A percentile compares a stretch with the other conserved stretches of the same genome.
Evolutionary conservation across 352 stramenopile genomes (phyloP).

Genomic region (Pythium utonaiense): DNA sequence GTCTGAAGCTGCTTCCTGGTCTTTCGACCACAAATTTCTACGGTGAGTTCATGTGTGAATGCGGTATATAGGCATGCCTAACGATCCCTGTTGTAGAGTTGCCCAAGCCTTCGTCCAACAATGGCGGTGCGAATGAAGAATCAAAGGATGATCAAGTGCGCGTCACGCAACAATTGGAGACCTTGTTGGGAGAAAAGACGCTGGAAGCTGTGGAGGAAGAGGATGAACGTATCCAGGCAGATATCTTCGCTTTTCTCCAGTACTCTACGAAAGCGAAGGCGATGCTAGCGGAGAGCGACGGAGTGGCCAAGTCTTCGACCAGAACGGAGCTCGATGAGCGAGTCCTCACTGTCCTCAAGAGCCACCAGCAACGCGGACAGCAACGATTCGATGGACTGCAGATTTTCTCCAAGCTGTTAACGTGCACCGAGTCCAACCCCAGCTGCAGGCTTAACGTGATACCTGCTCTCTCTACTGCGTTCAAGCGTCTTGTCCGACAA

Average conservation of each 20-base stretch:
- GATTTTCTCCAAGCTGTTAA: constrained; percentile 59
- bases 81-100: constrained; percentile 2
- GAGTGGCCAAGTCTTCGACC: not conserved
- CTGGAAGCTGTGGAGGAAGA: constrained; percentile 79
- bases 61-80: too few species aligned
- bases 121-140: not conserved
- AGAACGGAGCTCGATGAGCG: constrained; percentile 32
- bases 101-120: not conserved
- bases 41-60: constrained; percentile 29
- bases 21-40: constrained; percentile 55
- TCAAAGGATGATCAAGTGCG: constrained; percentile 29
- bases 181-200: constrained; percentile 70
- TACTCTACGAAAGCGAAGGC: constrained; percentile 16
- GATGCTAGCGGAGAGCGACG: not conserved
- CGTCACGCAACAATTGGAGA: constrained; percentile 54
- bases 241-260: constrained; percentile 83
- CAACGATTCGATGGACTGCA: constrained; percentile 58
- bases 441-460: constrained; percentile 69
- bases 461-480: constrained; percentile 64
- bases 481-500: constrained; percentile 41
- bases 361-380: constrained; percentile 45
- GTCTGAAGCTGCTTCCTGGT: constrained; percentile 70
- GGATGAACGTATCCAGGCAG: constrained; percentile 75
- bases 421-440: constrained; percentile 50
- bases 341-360: constrained; percentile 44